Base-by-base conservation (phyloP, 1,139 yeast species). In the Magnusiomyces tetraspermus region DNA sequence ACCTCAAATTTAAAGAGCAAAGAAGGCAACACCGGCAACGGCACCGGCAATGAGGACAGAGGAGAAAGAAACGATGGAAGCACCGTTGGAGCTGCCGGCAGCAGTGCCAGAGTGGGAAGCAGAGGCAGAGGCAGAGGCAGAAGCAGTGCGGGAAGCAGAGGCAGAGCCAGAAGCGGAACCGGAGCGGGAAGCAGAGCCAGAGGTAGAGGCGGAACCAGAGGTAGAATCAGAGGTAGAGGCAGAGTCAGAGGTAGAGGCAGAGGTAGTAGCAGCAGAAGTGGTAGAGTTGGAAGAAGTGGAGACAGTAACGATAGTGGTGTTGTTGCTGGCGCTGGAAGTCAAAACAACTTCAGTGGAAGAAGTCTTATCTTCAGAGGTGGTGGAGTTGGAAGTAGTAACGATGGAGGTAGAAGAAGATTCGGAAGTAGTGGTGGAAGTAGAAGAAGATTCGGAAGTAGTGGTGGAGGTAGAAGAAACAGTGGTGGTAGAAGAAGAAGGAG, bases 381-480 rank as follows among this genome's bases (percentile, higher is more conserved):
- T 23, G n/a, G 43, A 19, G 2, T 11, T 49, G 24, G 37, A 24
- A 8, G 40, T 22, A 23, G 47, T 49, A n/a, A 55, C 46, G 41
- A 52, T 50, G 28, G 49, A 21, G 40, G 55, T 26, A 36, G 57
- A 48, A 47, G 58, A 44, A 37, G 51, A 51, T 37, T 54, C 46
- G 38, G 54, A 30, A 51, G 55, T 30, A 41, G 49, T 46, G 49
- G 55, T 24, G 19, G 28, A 45, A 50, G 54, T 46, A 31, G 57
- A 42, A 48, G 57, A 49, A 37, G 54, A 30, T 17, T 51, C 28
- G 46, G 53, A 52, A 48, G 54, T 48, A 41, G 53, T 19, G 48
- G 47, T 44, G 36, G 59, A 30, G 47, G 50, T n/a, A 22, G 56
- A 47, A 30, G 49, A n/a, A 53, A 59, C 58, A 51, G 58, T 56